Evolutionary conservation across 495 filamentous ascomycete genomes (phyloP), one percentile per base, ranked within the genome.

Genomic region (Penicillium cataractarum): DNA sequence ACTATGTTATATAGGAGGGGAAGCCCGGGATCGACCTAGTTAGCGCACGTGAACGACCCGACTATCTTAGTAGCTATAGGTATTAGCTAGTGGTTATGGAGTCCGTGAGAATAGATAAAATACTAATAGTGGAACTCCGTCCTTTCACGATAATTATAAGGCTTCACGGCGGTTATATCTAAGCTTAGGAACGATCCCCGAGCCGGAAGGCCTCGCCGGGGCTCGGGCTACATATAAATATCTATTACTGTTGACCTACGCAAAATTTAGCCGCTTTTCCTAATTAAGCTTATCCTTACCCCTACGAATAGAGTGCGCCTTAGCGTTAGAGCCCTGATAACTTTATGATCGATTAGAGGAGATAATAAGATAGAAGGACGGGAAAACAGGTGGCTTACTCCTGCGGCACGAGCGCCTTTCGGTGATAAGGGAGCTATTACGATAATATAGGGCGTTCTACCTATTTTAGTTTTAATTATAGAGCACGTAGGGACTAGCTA

Each of bases 161-260:
- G 54, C 54, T 42, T 56, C 10, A 56, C 35, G 21, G 54, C 35
- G n/a, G 32, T 22, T 32, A 40, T 42, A 37, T 31, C 55, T 35
- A 57, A 57, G 5, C 40, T 46, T 26, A 57, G 37, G 55, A 46
- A 57, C 31, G 37, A 29, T 57, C 55, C 42, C 37, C 31, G 9
- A 46, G 31, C 22, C 37, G 22, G 42, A 57, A 31, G 37, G 29
- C 37, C 55, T 57, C 26, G 21, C 55, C 29, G 19, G 37, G 55
- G 2, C 6, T 55, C 2, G 24, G 52, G n/a, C 32, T 24, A 15
- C 17, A n/a, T 55, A 21, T 8, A 24, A 55, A 55, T 21, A 55
- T 39, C 52, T 33, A 55, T 55, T 55, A 29, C 32, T 32, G 52
- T 35, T 32, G n/a, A 39, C n/a, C 52, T 55, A 55, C n/a, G 13